These are phyloP conservation scores for Verticillium dahliae DNA, from an alignment of 2,329 filamentous ascomycete genomes.

Conservation along the genomic window DNA sequence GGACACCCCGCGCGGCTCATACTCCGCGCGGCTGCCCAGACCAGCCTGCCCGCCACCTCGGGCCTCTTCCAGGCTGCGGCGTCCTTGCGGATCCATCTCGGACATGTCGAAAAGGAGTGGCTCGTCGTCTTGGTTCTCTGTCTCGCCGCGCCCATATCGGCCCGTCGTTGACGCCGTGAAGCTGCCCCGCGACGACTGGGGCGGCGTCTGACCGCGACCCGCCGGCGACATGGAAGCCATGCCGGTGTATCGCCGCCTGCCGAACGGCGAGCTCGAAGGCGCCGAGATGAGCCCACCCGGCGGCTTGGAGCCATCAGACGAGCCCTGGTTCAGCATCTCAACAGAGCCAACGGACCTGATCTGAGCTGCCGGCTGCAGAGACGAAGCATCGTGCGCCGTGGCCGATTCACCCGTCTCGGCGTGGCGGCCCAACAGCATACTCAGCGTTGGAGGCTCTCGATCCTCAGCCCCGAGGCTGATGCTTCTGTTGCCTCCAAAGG, in stretches of 20 bases:
- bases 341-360: constrained; percentile 30
- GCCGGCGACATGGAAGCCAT: constrained; percentile 23
- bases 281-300: constrained; percentile 35
- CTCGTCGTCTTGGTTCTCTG: constrained; percentile 56
- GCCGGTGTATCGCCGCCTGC: constrained; percentile 38
- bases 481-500: constrained; percentile 57
- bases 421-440: constrained; percentile 49
- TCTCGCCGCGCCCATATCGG: constrained; percentile 32
- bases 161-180: constrained; percentile 30
- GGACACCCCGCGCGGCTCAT: constrained; percentile 29
- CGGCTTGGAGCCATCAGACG: constrained; percentile 36
- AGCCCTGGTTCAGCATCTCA: constrained; percentile 32
- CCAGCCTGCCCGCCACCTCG: constrained; percentile 29
- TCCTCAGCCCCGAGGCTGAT: constrained; percentile 62
- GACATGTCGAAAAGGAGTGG: constrained; percentile 68
- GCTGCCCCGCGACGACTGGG: constrained; percentile 38
- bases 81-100: constrained; percentile 55
- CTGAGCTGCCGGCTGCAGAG: constrained; percentile 34
- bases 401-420: constrained; percentile 25
- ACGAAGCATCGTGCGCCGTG: constrained; percentile 1
- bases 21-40: constrained; percentile 25
- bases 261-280: constrained; percentile 37
- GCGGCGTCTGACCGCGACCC: constrained; percentile 34
- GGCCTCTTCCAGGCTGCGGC: constrained; percentile 53
- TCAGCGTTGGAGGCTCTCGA: constrained; percentile 58